Evolutionary conservation across 768 basidiomycete genomes (phyloP).

Genomic region (Kwoniella dejecticola): DNA sequence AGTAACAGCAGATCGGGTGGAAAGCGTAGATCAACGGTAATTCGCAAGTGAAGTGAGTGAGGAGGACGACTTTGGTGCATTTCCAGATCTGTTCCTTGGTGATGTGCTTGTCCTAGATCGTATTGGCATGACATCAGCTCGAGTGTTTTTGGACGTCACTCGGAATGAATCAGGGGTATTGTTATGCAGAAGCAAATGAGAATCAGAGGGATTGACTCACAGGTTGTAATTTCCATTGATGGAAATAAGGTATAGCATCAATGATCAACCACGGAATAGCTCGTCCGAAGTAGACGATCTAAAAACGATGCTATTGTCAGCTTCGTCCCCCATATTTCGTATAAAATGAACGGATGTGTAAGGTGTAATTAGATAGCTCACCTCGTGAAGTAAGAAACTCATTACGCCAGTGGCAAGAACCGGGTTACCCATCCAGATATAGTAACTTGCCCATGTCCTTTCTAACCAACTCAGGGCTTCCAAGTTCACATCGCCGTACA

Average conservation of each 20-base stretch:
- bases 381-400: slow-evolving; percentile 93
- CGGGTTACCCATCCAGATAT: slow-evolving; percentile 82
- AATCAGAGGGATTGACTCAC: slow-evolving; percentile 43
- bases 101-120: slow-evolving; percentile 65
- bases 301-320: background rate
- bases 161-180: slow-evolving; percentile 17
- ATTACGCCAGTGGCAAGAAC: slow-evolving; percentile 88
- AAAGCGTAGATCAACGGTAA: slow-evolving; percentile 87
- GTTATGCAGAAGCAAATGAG: too few species aligned
- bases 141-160: too few species aligned
- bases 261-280: slow-evolving; percentile 91
- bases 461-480: slow-evolving; percentile 59
- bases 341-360: too few species aligned
- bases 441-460: slow-evolving; percentile 78
- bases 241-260: slow-evolving; percentile 91
- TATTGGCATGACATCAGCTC: too few species aligned
- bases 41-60: slow-evolving; percentile 95
- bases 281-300: slow-evolving; percentile 97
- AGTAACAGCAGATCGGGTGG: slow-evolving; percentile 80
- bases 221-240: slow-evolving; percentile 89
- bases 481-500: slow-evolving; percentile 54
- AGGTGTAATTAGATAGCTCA: slow-evolving; percentile 61
- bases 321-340: too few species aligned
- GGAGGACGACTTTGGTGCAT: slow-evolving; percentile 89
- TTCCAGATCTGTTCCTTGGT: slow-evolving; percentile 84